Base-by-base conservation (phyloP, 139 green algal species). In the Coelastrella sp. region DNA sequence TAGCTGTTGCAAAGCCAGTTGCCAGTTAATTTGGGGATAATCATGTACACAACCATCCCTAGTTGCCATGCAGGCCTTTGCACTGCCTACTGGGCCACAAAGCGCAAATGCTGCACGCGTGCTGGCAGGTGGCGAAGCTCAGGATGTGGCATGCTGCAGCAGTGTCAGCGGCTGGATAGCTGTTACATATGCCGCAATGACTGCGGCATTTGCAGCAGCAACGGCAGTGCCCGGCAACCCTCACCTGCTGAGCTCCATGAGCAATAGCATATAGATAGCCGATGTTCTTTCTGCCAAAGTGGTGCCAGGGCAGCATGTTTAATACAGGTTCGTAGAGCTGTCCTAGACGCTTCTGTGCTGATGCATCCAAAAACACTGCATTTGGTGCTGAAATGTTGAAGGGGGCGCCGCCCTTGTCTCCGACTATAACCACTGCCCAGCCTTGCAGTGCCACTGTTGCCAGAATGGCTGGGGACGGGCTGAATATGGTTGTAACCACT, bases 201-300 rank as follows among this genome's bases (percentile, higher is more conserved):
- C n/a, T n/a, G n/a, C n/a, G n/a, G n/a, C n/a, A n/a, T n/a, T n/a
- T n/a, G n/a, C n/a, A n/a, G n/a, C n/a, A n/a, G n/a, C n/a, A n/a
- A n/a, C n/a, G n/a, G n/a, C n/a, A n/a, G n/a, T n/a, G n/a, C n/a
- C n/a, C n/a, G n/a, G n/a, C n/a, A n/a, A n/a, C n/a, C n/a, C n/a
- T n/a, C n/a, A n/a, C n/a, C n/a, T n/a, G n/a, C n/a, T n/a, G 7
- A 78, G 81, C 81, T 60, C 81, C 81, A 76, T 76, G 58, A 14
- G 60, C 17, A 15, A 87, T 78, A 25, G 82, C 82, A n/a, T 78
- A 87, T 6, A 87, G 60, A 59, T 87, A 87, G 4, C 82, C 82
- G 0, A 87, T 0, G 27, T 87, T 87, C 60, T 87, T 87, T 22
- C 82, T 59, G 5, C 82, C 82, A 76, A 87, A 87, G 17, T 87